phyloP scores from a whole-genome alignment of 371 early-diverging fungal species.

The Lichtheimia ramosa region DNA sequence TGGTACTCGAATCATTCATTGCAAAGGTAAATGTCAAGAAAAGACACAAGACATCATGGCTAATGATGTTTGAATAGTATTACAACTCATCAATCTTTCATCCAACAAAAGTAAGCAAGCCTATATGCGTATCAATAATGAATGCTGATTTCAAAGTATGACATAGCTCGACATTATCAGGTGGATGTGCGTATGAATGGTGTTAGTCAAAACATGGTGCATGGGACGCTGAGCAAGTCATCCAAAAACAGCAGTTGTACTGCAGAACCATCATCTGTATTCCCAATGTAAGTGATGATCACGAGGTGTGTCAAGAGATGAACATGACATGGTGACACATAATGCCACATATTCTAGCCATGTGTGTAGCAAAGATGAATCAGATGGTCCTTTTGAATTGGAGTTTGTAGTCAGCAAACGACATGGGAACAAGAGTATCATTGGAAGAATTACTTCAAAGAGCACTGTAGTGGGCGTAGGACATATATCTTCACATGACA shows the following conservation, averaged over 20 bases:
- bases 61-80: conserved; percentile 3
- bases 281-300: no score
- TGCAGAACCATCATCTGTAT: no score
- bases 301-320: no score
- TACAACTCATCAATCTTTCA: conserved; percentile 15
- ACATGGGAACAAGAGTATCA: no score
- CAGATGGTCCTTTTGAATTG: no score
- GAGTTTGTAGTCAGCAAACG: no score
- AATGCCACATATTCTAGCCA: no score
- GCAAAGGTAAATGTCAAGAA: not conserved
- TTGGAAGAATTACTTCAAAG: no score
- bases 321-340: no score
- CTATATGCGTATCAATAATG: not conserved
- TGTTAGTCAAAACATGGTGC: conserved; percentile 11
- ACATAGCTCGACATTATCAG: conserved; percentile 7
- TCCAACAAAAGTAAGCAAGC: conserved; percentile 14
- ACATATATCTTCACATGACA: not conserved
- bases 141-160: not conserved
- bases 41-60: no score
- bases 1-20: not conserved
- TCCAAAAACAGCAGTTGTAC: conserved; percentile 7
- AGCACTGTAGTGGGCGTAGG: conserved; percentile 8
- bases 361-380: no score
- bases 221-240: conserved; percentile 6
- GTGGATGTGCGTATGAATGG: conserved; percentile 15